A percentile compares a stretch with the other conserved stretches of the same genome.
Conservation (phyloP, 2,329 filamentous ascomycete genomes). For the Cordyceps sp. region DNA sequence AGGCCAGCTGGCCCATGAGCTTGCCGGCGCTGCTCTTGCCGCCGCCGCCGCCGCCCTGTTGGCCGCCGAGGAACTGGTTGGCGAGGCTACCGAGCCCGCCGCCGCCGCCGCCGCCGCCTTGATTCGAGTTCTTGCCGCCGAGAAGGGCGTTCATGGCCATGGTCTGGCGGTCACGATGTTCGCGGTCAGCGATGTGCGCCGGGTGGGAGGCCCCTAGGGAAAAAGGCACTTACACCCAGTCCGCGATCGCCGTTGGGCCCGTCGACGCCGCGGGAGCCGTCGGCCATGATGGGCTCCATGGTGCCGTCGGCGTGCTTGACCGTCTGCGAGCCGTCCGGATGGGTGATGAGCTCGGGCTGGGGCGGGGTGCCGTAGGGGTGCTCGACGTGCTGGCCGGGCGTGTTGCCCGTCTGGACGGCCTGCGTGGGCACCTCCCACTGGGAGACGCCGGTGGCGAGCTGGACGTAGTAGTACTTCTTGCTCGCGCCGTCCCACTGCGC, state of each 20-base stretch:
- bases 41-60: slow-evolving; percentile 12
- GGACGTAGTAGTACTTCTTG: slow-evolving; percentile 55
- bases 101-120: slow-evolving; percentile 9
- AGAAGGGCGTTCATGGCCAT: slow-evolving; percentile 45
- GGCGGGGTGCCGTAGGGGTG: slow-evolving; percentile 46
- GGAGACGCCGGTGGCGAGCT: slow-evolving; percentile 53
- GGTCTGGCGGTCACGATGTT: slow-evolving; percentile 20
- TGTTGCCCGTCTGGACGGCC: slow-evolving; percentile 43
- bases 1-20: slow-evolving; percentile 39
- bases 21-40: slow-evolving; percentile 30
- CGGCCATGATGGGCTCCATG: slow-evolving; percentile 40
- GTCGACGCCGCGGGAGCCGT: slow-evolving; percentile 31
- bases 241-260: slow-evolving; percentile 42
- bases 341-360: slow-evolving; percentile 38
- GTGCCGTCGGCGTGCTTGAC: slow-evolving; percentile 43
- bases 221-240: slow-evolving; percentile 38
- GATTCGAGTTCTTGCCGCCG: slow-evolving; percentile 22
- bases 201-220: too few relatives aligned
- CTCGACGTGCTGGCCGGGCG: slow-evolving; percentile 35
- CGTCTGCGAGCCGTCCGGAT: slow-evolving; percentile 45
- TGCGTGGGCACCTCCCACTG: slow-evolving; percentile 60
- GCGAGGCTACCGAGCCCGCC: slow-evolving; percentile 9
- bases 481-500: slow-evolving; percentile 50
- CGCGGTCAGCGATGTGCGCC: not conserved
- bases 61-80: slow-evolving; percentile 27